Evolutionary conservation across 257 asterid genomes (phyloP).

Genomic region (Petunia secreta): DNA sequence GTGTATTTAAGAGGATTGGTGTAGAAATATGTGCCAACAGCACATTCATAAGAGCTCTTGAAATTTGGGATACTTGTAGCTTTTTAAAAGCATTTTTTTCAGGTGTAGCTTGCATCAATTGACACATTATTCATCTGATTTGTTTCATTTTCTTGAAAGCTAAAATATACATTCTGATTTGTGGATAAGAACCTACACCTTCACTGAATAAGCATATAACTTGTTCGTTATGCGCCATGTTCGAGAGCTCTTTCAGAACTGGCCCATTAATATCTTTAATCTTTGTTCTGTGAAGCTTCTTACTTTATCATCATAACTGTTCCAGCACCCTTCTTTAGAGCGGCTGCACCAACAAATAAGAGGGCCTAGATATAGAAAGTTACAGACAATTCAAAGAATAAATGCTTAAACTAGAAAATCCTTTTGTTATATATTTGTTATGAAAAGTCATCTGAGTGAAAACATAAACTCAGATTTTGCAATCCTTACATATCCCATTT

Average conservation of each 20-base stretch:
- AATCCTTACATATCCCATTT: no score
- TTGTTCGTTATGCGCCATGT: background rate
- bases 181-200: no score
- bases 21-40: background rate
- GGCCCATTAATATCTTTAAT: background rate
- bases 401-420: no score
- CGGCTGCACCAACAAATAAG: no score
- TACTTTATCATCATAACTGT: no score
- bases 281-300: no score
- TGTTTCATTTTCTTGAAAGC: conserved; percentile 6
- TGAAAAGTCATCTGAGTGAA: no score
- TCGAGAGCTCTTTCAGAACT: background rate
- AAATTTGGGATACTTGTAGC: background rate
- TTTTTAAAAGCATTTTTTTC: background rate
- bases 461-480: no score
- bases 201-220: background rate
- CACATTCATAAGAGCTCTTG: background rate
- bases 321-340: no score
- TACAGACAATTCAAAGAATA: no score
- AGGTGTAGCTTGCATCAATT: conserved; percentile 7
- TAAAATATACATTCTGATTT: background rate
- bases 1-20: background rate
- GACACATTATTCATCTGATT: background rate
- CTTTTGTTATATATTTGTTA: no score
- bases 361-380: no score